Evolutionary conservation across 768 basidiomycete species (phyloP).

Genomic region (Leccinum olivaceopallidum): DNA sequence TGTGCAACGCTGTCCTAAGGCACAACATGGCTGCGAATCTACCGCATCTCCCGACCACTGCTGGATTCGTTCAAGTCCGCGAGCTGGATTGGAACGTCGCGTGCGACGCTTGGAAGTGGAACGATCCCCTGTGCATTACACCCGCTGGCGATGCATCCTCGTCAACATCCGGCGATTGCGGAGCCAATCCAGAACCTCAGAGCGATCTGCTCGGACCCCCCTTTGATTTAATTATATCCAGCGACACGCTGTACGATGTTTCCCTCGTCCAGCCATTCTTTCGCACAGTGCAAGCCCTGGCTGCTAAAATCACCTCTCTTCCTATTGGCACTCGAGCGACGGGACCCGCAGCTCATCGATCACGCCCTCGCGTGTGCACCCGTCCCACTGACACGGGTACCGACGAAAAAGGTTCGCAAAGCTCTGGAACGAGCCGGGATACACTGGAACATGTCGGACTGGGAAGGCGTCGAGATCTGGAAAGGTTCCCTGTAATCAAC

Average conservation of each 20-base stretch:
- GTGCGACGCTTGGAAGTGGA: constrained; percentile 58
- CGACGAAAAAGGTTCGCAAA: constrained; percentile 56
- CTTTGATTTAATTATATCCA: constrained; percentile 77
- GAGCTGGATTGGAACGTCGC: constrained; percentile 71
- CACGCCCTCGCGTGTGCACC: constrained; percentile 57
- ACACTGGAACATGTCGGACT: constrained; percentile 66
- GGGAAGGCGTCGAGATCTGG: constrained; percentile 86
- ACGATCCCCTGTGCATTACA: constrained; percentile 33
- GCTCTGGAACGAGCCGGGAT: constrained; percentile 58
- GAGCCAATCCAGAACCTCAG: constrained; percentile 13
- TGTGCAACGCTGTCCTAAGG: constrained; percentile 61
- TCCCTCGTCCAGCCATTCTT: constrained; percentile 69
- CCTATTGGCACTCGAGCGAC: constrained; percentile 68
- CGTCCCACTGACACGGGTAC: constrained; percentile 59
- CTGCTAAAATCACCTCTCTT: constrained; percentile 23
- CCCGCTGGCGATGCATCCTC: constrained; percentile 32
- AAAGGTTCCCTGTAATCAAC: constrained; percentile 24
- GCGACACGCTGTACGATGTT: constrained; percentile 77
- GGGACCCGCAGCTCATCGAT: constrained; percentile 70
- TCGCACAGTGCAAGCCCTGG: constrained; percentile 59
- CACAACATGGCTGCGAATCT: constrained; percentile 60
- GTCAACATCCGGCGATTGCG: constrained; percentile 11
- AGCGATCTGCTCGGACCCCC: constrained; percentile 44
- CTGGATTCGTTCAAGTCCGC: constrained; percentile 56
- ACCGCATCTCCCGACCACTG: constrained; percentile 27